phyloP scores from a whole-genome alignment of 2,329 filamentous ascomycete species.

The Cladosporium sp. region DNA sequence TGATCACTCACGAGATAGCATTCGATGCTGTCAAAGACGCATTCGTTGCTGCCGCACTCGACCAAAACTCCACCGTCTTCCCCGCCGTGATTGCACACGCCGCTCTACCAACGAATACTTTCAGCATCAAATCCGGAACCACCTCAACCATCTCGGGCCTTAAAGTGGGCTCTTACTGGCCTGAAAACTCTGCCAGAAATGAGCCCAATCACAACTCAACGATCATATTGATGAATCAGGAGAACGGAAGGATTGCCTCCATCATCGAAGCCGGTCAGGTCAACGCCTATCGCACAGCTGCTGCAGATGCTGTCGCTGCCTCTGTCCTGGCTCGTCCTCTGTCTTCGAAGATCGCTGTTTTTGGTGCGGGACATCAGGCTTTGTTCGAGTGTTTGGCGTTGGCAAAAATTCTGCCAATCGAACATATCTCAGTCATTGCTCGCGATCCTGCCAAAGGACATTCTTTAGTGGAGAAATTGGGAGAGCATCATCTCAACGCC shows the following conservation, averaged over 20 bases:
- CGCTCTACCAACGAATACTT: background rate
- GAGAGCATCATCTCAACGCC: too few species aligned
- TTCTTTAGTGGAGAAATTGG: too few species aligned
- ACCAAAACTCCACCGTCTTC: background rate
- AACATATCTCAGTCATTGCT: too few species aligned
- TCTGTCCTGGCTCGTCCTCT: background rate
- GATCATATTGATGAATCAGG: background rate
- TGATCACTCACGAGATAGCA: background rate
- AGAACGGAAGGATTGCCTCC: background rate
- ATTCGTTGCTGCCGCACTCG: background rate
- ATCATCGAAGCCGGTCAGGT: background rate
- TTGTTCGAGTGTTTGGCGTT: too few species aligned
- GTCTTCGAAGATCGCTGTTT: background rate
- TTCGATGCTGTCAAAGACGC: background rate
- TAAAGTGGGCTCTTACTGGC: constrained; percentile 1
- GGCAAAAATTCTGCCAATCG: too few species aligned
- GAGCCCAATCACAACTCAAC: background rate
- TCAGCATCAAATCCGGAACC: background rate
- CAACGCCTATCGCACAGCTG: background rate
- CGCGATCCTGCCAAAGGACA: too few species aligned
- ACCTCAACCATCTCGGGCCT: background rate
- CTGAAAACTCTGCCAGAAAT: background rate
- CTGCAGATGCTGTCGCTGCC: background rate
- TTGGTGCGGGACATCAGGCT: background rate
- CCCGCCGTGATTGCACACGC: background rate